phyloP scores from a whole-genome alignment of 225 moss, liverwort and hornwort genomes.

The Pseudoscleropodium purum region DNA sequence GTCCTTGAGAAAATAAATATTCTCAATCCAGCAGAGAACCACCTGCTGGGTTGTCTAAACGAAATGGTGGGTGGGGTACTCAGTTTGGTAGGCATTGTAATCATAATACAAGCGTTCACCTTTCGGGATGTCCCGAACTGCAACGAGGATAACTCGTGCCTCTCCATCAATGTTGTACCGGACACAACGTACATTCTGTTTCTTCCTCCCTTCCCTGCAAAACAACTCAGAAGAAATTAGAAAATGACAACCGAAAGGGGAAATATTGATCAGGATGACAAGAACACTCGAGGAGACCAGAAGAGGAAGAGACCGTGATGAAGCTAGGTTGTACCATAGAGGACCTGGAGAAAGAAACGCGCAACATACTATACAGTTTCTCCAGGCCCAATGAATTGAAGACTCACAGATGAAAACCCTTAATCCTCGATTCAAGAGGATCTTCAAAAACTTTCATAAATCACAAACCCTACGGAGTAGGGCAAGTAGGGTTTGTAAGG shows the following conservation, averaged over 20 bases:
- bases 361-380: not conserved
- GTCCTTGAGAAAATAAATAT: not conserved
- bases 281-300: not conserved
- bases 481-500: not conserved
- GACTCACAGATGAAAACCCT: not conserved
- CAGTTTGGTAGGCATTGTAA: slow-evolving; percentile 78
- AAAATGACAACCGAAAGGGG: not conserved
- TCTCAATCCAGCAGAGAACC: not conserved
- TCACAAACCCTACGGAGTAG: not conserved
- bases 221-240: not conserved
- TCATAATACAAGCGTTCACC: slow-evolving; percentile 94
- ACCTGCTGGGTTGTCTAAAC: slow-evolving; percentile 21
- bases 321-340: not conserved
- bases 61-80: slow-evolving; percentile 87
- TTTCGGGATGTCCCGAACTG: slow-evolving; percentile 79
- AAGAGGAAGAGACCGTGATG: not conserved
- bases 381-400: not conserved
- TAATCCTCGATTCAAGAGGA: not conserved
- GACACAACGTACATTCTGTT: slow-evolving; percentile 79
- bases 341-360: not conserved
- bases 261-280: not conserved
- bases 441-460: not conserved
- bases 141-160: slow-evolving; percentile 70
- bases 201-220: slow-evolving; percentile 81
- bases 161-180: slow-evolving; percentile 83